phyloP scores from a whole-genome alignment of 768 basidiomycete species.

The Boletus huronensis region DNA sequence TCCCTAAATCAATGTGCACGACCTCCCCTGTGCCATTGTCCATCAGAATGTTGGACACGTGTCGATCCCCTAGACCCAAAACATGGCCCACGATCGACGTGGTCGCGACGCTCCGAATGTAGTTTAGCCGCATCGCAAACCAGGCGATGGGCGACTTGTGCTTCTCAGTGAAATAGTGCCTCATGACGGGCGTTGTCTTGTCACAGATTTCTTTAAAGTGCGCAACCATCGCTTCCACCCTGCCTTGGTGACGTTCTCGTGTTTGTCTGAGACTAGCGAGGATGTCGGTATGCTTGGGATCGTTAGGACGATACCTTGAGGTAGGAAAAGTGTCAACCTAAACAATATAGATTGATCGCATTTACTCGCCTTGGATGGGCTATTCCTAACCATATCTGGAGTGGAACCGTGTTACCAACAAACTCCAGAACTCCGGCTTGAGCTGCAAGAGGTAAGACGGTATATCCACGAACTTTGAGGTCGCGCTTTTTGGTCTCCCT shows the following conservation, averaged over 20 bases:
- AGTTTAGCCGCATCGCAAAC: conserved; percentile 88
- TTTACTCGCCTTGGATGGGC: conserved; percentile 60
- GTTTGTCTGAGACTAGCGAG: conserved; percentile 28
- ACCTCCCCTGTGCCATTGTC: conserved; percentile 82
- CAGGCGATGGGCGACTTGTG: conserved; percentile 87
- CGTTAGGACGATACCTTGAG: conserved; percentile 63
- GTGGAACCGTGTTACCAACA: conserved; percentile 70
- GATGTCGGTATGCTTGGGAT: conserved; percentile 39
- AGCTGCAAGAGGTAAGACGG: conserved; percentile 78
- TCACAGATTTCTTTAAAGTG: conserved; percentile 39
- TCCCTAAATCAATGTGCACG: conserved; percentile 94
- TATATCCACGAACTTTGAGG: conserved; percentile 79
- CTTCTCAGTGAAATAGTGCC: conserved; percentile 90
- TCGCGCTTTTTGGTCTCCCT: conserved; percentile 70
- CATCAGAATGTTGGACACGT: conserved; percentile 87
- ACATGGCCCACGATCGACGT: conserved; percentile 93
- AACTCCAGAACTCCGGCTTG: conserved; percentile 89
- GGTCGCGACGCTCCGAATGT: conserved; percentile 89
- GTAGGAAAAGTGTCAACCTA: neutral
- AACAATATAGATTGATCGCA: neutral
- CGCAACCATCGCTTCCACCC: conserved; percentile 30
- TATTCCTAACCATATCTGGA: conserved; percentile 55
- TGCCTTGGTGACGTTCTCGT: conserved; percentile 31
- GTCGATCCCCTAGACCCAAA: conserved; percentile 90
- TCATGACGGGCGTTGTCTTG: conserved; percentile 78